Percentiles rank a stretch among this genome's conserved stretches.
Conservation (phyloP, 495 filamentous ascomycete genomes). For the Hypomontagnella submonticulosa region DNA sequence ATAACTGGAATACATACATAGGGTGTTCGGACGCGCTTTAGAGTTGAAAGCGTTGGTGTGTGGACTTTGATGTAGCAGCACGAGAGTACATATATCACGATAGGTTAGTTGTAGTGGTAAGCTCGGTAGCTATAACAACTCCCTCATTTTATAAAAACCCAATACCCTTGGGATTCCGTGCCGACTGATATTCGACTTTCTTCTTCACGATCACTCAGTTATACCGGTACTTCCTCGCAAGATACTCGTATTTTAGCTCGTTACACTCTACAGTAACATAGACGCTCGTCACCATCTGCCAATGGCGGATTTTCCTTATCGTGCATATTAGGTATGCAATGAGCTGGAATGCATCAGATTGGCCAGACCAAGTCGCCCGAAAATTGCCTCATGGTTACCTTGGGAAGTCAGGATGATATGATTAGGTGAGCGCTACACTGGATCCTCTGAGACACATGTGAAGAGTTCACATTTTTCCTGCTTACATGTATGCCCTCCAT, state of each 20-base stretch:
- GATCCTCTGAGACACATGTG: neutral
- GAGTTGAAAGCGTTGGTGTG: constrained; percentile 3
- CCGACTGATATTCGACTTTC: no score
- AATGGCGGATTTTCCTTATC: constrained; percentile 6
- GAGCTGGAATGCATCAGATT: neutral
- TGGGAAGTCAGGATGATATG: constrained; percentile 2
- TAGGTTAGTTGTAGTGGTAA: no score
- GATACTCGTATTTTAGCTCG: no score
- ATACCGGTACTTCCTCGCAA: no score
- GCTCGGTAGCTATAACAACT: no score
- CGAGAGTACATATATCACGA: neutral
- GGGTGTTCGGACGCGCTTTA: neutral
- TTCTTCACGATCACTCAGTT: no score
- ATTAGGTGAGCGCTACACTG: constrained; percentile 8
- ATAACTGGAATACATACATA: constrained; percentile 3
- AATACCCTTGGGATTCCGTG: neutral
- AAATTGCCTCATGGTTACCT: neutral
- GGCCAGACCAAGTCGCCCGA: constrained; percentile 3
- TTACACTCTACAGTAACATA: neutral
- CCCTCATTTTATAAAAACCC: neutral
- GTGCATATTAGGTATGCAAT: constrained; percentile 5
- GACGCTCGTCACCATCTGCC: constrained; percentile 1
- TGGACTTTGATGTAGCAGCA: constrained; percentile 1
- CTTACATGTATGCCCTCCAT: constrained; percentile 3
- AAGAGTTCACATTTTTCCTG: neutral